Evolutionary conservation across 2,329 filamentous ascomycete species (phyloP).

Genomic region (Bipolaris bicolor): DNA sequence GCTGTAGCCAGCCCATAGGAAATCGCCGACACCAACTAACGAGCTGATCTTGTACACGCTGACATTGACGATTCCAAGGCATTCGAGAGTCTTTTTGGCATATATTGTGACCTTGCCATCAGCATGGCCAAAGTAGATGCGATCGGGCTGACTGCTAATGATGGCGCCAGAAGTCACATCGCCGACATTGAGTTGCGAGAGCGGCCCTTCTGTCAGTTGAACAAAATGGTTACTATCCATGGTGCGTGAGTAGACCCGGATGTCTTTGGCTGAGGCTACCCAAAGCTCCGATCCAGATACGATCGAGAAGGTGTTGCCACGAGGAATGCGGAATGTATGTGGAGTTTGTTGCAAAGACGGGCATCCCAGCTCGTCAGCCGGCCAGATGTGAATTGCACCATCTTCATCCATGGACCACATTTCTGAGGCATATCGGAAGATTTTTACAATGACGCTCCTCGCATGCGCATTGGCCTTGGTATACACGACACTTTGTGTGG

Average conservation of each 20-base stretch:
- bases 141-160: conserved; percentile 74
- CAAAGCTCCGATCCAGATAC: conserved; percentile 85
- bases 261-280: conserved; percentile 85
- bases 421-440: conserved; percentile 84
- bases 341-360: conserved; percentile 78
- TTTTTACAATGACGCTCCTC: conserved; percentile 79
- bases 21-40: conserved; percentile 77
- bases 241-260: conserved; percentile 81
- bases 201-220: conserved; percentile 73
- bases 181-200: conserved; percentile 75
- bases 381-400: conserved; percentile 87
- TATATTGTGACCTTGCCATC: conserved; percentile 97
- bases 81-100: conserved; percentile 75
- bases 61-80: conserved; percentile 79
- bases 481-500: conserved; percentile 70
- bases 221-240: conserved; percentile 71
- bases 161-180: conserved; percentile 86
- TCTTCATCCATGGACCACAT: conserved; percentile 94
- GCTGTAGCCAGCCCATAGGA: conserved; percentile 93
- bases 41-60: conserved; percentile 96
- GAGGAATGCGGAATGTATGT: conserved; percentile 77
- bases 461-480: conserved; percentile 76
- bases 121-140: conserved; percentile 86
- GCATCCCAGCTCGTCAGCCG: conserved; percentile 73
- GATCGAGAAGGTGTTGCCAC: conserved; percentile 86